phyloP scores from a whole-genome alignment of 1,139 yeast genomes.

The Protomyces arabidopsidicola region DNA sequence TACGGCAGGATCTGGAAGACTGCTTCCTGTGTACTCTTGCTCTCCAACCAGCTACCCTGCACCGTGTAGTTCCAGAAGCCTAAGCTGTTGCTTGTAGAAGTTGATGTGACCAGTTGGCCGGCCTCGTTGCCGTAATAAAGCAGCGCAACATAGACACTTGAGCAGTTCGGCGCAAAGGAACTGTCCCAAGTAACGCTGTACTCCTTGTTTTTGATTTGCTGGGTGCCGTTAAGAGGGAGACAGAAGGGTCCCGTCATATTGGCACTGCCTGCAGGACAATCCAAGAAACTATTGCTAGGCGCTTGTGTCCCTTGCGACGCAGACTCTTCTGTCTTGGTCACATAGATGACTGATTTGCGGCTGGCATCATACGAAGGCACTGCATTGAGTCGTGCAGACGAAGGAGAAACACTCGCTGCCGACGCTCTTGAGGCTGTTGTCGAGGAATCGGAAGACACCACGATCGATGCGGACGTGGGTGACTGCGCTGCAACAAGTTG shows the following conservation, averaged over 20 bases:
- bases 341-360: background rate
- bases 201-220: slow-evolving; percentile 21
- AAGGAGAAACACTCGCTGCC: background rate
- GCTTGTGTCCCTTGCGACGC: background rate
- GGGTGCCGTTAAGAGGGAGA: slow-evolving; percentile 16
- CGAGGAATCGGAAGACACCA: background rate
- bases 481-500: background rate
- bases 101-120: slow-evolving; percentile 12
- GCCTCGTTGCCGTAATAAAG: slow-evolving; percentile 12
- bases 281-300: background rate
- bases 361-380: background rate
- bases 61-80: slow-evolving; percentile 26
- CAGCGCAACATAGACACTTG: slow-evolving; percentile 16
- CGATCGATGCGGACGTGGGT: background rate
- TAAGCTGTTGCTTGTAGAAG: background rate
- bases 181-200: slow-evolving; percentile 18
- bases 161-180: slow-evolving; percentile 15
- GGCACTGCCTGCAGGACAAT: slow-evolving; percentile 6
- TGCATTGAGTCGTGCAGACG: background rate
- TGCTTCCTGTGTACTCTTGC: slow-evolving; percentile 12
- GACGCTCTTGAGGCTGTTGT: background rate
- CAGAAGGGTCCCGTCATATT: slow-evolving; percentile 24
- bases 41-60: slow-evolving; percentile 6
- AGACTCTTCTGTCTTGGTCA: background rate
- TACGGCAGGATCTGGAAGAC: slow-evolving; percentile 6